These are phyloP conservation scores for Ophiostoma piceae DNA, from an alignment of 2,329 filamentous ascomycete species.

Conservation along the genomic window DNA sequence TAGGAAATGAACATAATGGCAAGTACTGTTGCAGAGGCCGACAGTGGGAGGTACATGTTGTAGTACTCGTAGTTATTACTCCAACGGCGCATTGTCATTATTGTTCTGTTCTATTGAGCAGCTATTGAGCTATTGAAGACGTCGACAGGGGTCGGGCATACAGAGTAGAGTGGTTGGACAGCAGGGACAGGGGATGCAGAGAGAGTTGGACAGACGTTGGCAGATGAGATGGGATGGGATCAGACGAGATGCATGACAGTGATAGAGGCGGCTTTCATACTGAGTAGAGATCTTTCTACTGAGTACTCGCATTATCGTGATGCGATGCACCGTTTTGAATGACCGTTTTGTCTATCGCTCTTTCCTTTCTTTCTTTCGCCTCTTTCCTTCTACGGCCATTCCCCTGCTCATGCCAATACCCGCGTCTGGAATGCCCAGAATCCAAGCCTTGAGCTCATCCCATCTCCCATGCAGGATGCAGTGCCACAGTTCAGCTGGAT, in stretches of 20 bases:
- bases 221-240: neutral
- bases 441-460: neutral
- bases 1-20: constrained; percentile 19
- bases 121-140: neutral
- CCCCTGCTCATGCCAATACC: neutral
- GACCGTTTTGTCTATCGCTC: neutral
- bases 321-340: neutral
- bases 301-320: neutral
- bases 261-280: no score
- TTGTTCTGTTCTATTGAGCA: neutral
- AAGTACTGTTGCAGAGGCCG: neutral
- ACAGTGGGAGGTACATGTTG: neutral
- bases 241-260: neutral
- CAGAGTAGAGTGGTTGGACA: neutral
- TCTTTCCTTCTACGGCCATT: neutral
- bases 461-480: no score
- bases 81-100: constrained; percentile 5
- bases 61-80: neutral
- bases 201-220: constrained; percentile 4
- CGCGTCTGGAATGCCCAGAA: constrained; percentile 2
- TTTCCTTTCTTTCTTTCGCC: neutral
- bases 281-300: no score
- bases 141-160: neutral
- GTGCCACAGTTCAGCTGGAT: neutral
- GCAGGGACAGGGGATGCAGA: neutral